phyloP scores from a whole-genome alignment of 164 flowering plant species.

The Aristolochia contorta region DNA sequence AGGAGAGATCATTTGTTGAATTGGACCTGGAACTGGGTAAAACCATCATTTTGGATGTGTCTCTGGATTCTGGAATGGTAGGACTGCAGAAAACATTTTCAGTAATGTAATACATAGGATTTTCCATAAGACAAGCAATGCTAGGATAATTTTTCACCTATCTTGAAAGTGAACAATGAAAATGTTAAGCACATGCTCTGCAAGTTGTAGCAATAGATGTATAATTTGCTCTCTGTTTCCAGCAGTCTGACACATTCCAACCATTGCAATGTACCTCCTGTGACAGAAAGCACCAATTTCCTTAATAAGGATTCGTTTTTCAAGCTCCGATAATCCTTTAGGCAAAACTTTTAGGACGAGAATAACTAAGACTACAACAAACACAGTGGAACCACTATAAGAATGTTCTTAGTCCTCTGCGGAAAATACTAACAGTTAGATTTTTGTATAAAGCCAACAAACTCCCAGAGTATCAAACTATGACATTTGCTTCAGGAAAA shows the following conservation, averaged over 20 bases:
- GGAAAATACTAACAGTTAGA: too few species aligned
- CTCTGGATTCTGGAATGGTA: conserved; percentile 16
- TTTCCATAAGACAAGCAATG: background rate
- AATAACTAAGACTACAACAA: too few species aligned
- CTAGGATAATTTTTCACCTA: conserved; percentile 32
- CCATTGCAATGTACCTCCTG: conserved; percentile 94
- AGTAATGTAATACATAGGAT: background rate
- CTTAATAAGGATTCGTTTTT: too few species aligned
- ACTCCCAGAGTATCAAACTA: too few species aligned
- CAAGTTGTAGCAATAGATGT: conserved; percentile 56
- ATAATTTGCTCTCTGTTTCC: conserved; percentile 67
- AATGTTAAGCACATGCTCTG: conserved; percentile 65
- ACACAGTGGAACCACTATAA: too few species aligned
- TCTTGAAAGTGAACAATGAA: conserved; percentile 68
- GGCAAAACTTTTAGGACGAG: too few species aligned
- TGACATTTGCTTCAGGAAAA: too few species aligned
- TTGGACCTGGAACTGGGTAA: conserved; percentile 21
- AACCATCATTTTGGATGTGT: conserved; percentile 19
- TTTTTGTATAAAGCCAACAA: too few species aligned
- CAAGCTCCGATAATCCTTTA: too few species aligned
- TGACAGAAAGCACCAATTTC: background rate
- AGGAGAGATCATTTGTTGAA: conserved; percentile 27
- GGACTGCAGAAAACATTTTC: conserved; percentile 17
- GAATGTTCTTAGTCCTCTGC: too few species aligned
- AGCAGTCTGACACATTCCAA: conserved; percentile 80